Evolutionary conservation across 345 rosid genomes (phyloP), one percentile per base, ranked within the genome.

Genomic region (Bretschneidera sinensis): DNA sequence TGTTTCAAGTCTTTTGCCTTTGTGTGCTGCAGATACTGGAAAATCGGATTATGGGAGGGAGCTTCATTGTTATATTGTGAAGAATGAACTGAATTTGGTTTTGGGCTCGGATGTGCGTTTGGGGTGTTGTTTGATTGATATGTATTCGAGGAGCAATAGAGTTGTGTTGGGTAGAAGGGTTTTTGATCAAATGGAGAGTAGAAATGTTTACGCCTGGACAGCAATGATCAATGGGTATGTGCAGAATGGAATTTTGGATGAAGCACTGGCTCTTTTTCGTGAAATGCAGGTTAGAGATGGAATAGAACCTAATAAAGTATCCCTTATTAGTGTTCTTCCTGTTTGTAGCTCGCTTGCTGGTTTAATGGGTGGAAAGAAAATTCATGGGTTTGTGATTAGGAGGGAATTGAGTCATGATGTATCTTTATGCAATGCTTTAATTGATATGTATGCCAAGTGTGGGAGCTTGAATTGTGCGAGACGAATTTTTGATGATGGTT

Each of bases 211-310:
- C 57, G 71, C 74, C 56, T 85, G 89, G 91, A 87, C 95, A 4
- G 83, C 85, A 23, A 82, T 87, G 85, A 71, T 85, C 24, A 85
- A 69, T 71, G 85, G 95, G 15, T 76, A 69, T 52, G 79, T 76
- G 56, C 71, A 62, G 62, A 73, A 70, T 59, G 83, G 80, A 28
- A 63, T 54, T 25, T 58, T 75, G 11, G 87, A 70, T 50, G 85
- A 73, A 65, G 89, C 81, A 1, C 35, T 85, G 65, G 31, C 24
- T 61, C 84, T 83, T 71, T 85, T 85, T 52, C 64, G 52, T 60
- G 78, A 76, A 69, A 85, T 85, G 91, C 85, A 64, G 72, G 58
- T 61, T 20, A 67, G 51, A 28, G 77, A 71, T 63, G 64, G 73
- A 53, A 74, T 83, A 48, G 64, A 69, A 63, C 91, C 87, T 21